These are phyloP conservation scores for Globisporangium viniferum DNA, from an alignment of 352 stramenopile species.

Conservation along the genomic window DNA sequence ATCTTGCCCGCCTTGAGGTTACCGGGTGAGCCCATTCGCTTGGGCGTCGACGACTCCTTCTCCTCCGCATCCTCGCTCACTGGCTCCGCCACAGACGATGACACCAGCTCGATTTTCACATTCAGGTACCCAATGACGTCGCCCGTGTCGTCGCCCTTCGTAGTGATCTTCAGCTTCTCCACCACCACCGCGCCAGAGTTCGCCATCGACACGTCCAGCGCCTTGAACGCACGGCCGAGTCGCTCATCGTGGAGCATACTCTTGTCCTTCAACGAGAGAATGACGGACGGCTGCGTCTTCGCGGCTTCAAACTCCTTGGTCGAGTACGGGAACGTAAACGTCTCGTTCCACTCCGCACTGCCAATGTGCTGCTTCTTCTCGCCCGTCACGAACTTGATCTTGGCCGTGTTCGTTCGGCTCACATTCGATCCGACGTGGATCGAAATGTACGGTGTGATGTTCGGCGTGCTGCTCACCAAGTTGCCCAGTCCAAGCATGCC, in stretches of 20 bases:
- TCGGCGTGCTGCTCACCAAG: conserved; percentile 69
- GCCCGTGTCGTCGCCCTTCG: conserved; percentile 20
- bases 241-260: conserved; percentile 49
- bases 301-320: conserved; percentile 43
- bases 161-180: conserved; percentile 19
- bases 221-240: conserved; percentile 27
- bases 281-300: conserved; percentile 16
- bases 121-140: conserved; percentile 22
- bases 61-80: conserved; percentile 1
- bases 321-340: conserved; percentile 71
- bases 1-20: conserved; percentile 24
- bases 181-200: not conserved
- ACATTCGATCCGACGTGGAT: conserved; percentile 68
- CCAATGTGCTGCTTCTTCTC: conserved; percentile 45
- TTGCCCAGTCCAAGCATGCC: conserved; percentile 71
- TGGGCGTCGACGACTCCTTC: not conserved
- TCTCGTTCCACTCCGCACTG: conserved; percentile 69
- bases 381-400: conserved; percentile 53
- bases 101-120: conserved; percentile 25
- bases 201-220: conserved; percentile 13
- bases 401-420: conserved; percentile 67
- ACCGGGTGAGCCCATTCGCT: conserved; percentile 1
- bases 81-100: conserved; percentile 10
- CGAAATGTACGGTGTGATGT: conserved; percentile 78
- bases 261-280: conserved; percentile 52